Base-by-base conservation (phyloP, 441 rosid species). In the Omphalea diandra region DNA sequence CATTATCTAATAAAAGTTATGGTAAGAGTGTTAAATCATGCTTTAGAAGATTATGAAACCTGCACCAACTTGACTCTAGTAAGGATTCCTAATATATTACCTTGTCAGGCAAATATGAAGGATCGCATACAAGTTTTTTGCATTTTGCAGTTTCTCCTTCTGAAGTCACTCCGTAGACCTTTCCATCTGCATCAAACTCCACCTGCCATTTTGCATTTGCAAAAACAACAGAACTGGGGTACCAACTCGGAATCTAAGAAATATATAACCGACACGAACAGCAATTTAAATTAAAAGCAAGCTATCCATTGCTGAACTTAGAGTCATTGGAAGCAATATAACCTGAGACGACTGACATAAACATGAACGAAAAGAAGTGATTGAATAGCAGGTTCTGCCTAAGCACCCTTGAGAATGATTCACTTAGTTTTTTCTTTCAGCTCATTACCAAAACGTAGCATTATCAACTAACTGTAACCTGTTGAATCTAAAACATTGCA, bases 111-210 rank as follows among this genome's bases (percentile, higher is more conserved):
- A 90, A 80, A 81, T 90, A 92, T 32, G 90, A 92, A 67, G 96
- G 96, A 69, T 92, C 94, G 35, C 93, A 88, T 56, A 92, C 94
- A 76, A 87, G 87, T 81, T 90, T 90, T 79, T 90, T 93, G 79
- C 95, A 90, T 75, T 76, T 90, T 5, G 95, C 95, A 67, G 95
- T 93, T 81, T 93, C 98, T 61, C 93, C 93, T 71, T 86, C 89
- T 3, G 96, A 90, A 10, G 91, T 86, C 62, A 90, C 94, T 69
- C 96, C 90, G 27, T 46, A 7, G 41, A 76, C 98, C 77, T 85
- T 81, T 36, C 97, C 93, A 74, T 80, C 84, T n/a, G 74, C 90
- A 22, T 87, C 85, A 5, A 86, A 90, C 76, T 88, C 90, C 24
- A 90, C 95, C 91, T 91, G 59, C 65, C 80, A 78, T 33, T 29